Conservation (phyloP, 345 rosid species). For the Pistacia integerrima region DNA sequence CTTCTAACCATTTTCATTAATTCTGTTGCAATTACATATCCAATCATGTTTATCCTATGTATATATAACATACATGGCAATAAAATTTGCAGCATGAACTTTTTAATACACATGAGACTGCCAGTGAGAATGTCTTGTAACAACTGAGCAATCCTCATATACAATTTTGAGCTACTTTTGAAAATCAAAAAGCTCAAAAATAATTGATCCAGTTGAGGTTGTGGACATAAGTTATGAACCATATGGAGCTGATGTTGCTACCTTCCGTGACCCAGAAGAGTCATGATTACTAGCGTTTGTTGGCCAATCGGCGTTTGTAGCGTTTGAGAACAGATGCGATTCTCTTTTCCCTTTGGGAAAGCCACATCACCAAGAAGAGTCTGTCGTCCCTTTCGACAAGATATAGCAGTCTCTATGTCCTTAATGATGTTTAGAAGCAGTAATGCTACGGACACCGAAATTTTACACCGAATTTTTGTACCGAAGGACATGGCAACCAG, state of each 20-base stretch:
- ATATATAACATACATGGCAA: slow-evolving; percentile 33
- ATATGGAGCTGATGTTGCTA: slow-evolving; percentile 24
- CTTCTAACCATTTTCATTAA: slow-evolving; percentile 26
- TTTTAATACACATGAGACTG: slow-evolving; percentile 23
- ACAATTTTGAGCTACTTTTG: slow-evolving; percentile 26
- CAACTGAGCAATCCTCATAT: slow-evolving; percentile 3
- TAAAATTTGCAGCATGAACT: slow-evolving; percentile 34
- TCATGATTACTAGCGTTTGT: slow-evolving; percentile 45
- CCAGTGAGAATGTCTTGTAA: background rate
- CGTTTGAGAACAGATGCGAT: slow-evolving; percentile 96
- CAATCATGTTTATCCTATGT: slow-evolving; percentile 30
- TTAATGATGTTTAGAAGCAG: slow-evolving; percentile 71
- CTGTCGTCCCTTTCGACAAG: slow-evolving; percentile 85
- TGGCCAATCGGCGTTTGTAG: slow-evolving; percentile 81
- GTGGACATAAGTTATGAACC: slow-evolving; percentile 16
- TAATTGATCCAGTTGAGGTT: slow-evolving; percentile 16
- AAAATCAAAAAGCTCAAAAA: slow-evolving; percentile 35
- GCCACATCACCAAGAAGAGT: slow-evolving; percentile 96
- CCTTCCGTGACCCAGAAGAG: slow-evolving; percentile 46
- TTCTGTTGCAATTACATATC: slow-evolving; percentile 36
- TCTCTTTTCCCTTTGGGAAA: slow-evolving; percentile 92
- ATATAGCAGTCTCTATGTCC: slow-evolving; percentile 91
- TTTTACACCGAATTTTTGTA: too few relatives aligned
- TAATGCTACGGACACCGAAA: slow-evolving; percentile 14
- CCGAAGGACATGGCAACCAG: too few relatives aligned